Evolutionary conservation across 768 basidiomycete species (phyloP).

Genomic region (Suillus spraguei): DNA sequence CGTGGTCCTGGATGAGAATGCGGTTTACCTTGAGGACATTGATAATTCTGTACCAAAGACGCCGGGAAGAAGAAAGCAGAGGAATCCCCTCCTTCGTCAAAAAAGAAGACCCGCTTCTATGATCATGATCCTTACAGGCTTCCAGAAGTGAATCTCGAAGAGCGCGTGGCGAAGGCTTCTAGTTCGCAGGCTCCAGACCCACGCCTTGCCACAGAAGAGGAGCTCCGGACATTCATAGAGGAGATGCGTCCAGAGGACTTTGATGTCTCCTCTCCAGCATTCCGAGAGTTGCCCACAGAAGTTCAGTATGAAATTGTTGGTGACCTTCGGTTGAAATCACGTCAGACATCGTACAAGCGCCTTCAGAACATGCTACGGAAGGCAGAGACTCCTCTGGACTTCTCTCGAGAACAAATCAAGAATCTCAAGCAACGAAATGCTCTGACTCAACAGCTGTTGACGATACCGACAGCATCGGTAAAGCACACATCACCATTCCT

Average conservation of each 20-base stretch:
- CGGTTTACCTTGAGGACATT: slow-evolving; percentile 90
- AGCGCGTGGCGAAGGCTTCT: slow-evolving; percentile 62
- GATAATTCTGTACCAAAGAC: slow-evolving; percentile 56
- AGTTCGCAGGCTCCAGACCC: slow-evolving; percentile 74
- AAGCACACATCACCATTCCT: slow-evolving; percentile 87
- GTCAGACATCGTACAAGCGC: slow-evolving; percentile 91
- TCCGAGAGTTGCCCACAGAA: slow-evolving; percentile 91
- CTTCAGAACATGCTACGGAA: slow-evolving; percentile 87
- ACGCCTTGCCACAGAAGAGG: slow-evolving; percentile 94
- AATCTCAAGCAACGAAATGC: slow-evolving; percentile 87
- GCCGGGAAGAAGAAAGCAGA: slow-evolving; percentile 35
- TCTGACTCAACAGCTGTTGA: slow-evolving; percentile 90
- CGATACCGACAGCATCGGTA: slow-evolving; percentile 90
- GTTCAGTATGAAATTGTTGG: slow-evolving; percentile 98
- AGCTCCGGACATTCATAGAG: slow-evolving; percentile 90
- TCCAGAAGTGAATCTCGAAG: slow-evolving; percentile 77
- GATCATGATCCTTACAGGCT: slow-evolving; percentile 94
- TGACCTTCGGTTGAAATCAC: slow-evolving; percentile 90
- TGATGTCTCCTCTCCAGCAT: slow-evolving; percentile 87
- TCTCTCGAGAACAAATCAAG: slow-evolving; percentile 94
- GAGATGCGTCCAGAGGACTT: slow-evolving; percentile 96
- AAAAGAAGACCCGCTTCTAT: slow-evolving; percentile 63
- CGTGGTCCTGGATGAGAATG: slow-evolving; percentile 65
- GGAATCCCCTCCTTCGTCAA: slow-evolving; percentile 47
- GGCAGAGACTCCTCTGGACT: slow-evolving; percentile 85